Evolutionary conservation across 768 basidiomycete species (phyloP).

Genomic region (Leccinum ochraceum): DNA sequence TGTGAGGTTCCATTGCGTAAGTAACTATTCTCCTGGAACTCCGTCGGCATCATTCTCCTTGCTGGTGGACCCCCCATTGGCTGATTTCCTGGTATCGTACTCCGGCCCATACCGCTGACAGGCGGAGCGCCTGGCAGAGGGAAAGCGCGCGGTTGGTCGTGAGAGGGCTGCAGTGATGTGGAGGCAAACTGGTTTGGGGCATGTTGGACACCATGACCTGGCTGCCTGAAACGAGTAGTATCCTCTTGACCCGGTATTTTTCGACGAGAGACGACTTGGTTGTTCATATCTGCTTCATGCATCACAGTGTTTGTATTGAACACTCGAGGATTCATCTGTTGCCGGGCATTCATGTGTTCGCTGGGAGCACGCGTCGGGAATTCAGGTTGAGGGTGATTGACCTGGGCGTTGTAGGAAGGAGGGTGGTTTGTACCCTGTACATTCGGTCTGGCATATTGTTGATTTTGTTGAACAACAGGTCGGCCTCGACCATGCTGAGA

Average conservation of each 20-base stretch:
- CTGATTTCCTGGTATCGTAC: not conserved
- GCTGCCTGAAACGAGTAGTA: slow-evolving; percentile 37
- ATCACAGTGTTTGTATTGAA: slow-evolving; percentile 38
- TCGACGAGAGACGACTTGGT: slow-evolving; percentile 34
- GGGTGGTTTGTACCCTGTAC: slow-evolving; percentile 38
- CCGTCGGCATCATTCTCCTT: not conserved
- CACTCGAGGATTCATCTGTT: slow-evolving; percentile 29
- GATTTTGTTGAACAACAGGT: slow-evolving; percentile 39
- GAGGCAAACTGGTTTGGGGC: slow-evolving; percentile 49
- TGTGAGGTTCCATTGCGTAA: too few species aligned
- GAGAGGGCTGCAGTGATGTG: slow-evolving; percentile 38
- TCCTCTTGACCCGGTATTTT: slow-evolving; percentile 47
- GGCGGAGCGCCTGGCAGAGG: slow-evolving; percentile 38
- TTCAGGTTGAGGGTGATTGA: slow-evolving; percentile 17
- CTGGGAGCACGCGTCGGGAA: slow-evolving; percentile 40
- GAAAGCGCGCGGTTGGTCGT: slow-evolving; percentile 49
- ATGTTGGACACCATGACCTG: slow-evolving; percentile 33
- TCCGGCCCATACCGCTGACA: slow-evolving; percentile 8
- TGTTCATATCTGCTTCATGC: slow-evolving; percentile 33
- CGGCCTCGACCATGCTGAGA: slow-evolving; percentile 40
- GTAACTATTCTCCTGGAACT: not conserved
- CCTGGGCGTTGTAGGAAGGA: slow-evolving; percentile 39
- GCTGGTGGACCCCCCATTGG: not conserved
- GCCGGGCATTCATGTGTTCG: slow-evolving; percentile 37
- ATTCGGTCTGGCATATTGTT: slow-evolving; percentile 42